A percentile compares a stretch with the other conserved stretches of the same genome.
Conservation (phyloP, 2,329 filamentous ascomycete genomes). For the Orbilia javanica region DNA sequence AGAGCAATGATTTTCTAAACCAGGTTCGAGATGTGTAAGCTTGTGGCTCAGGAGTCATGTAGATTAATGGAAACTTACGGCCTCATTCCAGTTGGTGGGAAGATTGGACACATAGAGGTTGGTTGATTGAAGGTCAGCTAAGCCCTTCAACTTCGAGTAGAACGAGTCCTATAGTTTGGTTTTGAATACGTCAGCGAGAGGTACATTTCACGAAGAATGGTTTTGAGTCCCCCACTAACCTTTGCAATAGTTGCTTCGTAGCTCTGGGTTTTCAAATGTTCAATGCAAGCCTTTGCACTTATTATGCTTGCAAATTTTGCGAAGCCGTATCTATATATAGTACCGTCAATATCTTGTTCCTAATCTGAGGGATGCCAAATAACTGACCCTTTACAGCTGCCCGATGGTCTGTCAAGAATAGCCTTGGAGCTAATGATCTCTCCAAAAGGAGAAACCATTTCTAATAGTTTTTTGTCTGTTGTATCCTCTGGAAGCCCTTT, state of each 20-base stretch:
- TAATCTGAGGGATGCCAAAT: neutral
- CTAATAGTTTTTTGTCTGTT: constrained; percentile 86
- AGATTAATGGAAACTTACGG: constrained; percentile 71
- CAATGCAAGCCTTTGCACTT: constrained; percentile 94
- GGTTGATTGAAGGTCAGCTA: constrained; percentile 88
- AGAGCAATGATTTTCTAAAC: constrained; percentile 35
- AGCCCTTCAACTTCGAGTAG: constrained; percentile 96
- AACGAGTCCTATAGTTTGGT: constrained; percentile 82
- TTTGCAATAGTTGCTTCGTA: constrained; percentile 98
- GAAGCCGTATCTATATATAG: constrained; percentile 84
- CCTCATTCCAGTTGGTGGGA: constrained; percentile 90
- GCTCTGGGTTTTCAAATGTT: constrained; percentile 90
- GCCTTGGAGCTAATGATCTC: constrained; percentile 97
- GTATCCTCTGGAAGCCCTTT: constrained; percentile 95
- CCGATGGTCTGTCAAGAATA: constrained; percentile 93
- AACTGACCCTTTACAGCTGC: constrained; percentile 92
- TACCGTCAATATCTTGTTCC: constrained; percentile 16
- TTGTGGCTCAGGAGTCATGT: constrained; percentile 18
- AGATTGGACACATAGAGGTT: constrained; percentile 99
- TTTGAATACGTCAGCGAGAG: constrained; percentile 21
- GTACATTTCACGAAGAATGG: neutral
- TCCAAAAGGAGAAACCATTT: constrained; percentile 88
- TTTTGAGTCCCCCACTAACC: constrained; percentile 69
- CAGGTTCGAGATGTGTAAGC: constrained; percentile 60
- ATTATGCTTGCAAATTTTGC: constrained; percentile 91